Percentiles rank a stretch among this genome's conserved stretches.
Evolutionary conservation across 495 filamentous ascomycete species (phyloP).

Genomic region (Lentithecium fluviatile): DNA sequence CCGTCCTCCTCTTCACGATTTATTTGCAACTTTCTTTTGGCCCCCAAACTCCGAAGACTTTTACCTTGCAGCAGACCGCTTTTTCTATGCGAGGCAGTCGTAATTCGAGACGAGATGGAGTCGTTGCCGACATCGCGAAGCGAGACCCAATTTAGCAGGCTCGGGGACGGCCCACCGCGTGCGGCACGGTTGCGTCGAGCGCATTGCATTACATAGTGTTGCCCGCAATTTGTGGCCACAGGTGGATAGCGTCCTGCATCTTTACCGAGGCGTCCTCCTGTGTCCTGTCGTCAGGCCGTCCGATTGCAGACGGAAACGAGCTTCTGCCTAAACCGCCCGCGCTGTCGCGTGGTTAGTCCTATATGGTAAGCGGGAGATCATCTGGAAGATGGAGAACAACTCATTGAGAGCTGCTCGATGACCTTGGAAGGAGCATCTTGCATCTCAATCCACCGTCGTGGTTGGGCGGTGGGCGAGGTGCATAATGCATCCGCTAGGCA

Average conservation of each 20-base stretch:
- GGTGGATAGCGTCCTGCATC: background rate
- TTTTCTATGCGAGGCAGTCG: conserved; percentile 7
- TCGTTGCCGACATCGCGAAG: background rate
- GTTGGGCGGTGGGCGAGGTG: conserved; percentile 6
- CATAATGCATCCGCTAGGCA: conserved; percentile 23
- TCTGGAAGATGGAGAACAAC: background rate
- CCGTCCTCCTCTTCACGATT: conserved; percentile 11
- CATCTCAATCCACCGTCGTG: background rate
- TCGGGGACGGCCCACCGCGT: background rate
- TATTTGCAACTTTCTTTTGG: conserved; percentile 1
- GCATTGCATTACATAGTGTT: background rate
- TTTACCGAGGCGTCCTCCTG: background rate
- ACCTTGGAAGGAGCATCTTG: background rate
- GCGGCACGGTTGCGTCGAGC: conserved; percentile 16
- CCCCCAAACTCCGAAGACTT: conserved; percentile 20
- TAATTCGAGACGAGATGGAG: conserved; percentile 3
- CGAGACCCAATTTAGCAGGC: background rate
- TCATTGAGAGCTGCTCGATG: background rate
- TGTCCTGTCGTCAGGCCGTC: background rate
- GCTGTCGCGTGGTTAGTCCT: conserved; percentile 4
- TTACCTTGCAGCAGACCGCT: background rate
- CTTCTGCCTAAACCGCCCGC: conserved; percentile 24
- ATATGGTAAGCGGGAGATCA: conserved; percentile 4
- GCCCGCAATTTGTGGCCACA: background rate
- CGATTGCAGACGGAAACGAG: conserved; percentile 8